phyloP scores from a whole-genome alignment of 176 grass and related monocot genomes.

The Eragrostis nindensis region DNA sequence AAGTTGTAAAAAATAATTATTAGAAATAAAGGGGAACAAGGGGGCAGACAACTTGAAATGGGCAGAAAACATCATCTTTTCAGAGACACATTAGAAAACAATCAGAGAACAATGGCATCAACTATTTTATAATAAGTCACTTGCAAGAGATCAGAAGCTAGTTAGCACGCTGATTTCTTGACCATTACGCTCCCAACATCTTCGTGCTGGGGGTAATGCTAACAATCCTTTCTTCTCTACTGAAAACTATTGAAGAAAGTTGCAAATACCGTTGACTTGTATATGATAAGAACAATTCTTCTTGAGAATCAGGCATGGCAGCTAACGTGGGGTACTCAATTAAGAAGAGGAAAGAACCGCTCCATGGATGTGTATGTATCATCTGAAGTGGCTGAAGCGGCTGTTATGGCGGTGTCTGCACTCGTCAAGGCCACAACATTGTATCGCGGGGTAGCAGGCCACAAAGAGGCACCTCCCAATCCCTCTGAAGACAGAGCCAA shows the following conservation, averaged over 20 bases:
- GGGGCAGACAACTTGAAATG: not conserved
- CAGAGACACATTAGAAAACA: not conserved
- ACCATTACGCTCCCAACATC: conserved; percentile 7
- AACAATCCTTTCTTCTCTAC: not conserved
- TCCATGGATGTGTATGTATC: conserved; percentile 19
- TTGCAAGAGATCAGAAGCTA: not conserved
- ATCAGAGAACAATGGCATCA: conserved; percentile 7
- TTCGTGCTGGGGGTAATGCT: not conserved
- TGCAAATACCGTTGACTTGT: not conserved
- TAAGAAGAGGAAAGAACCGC: not conserved
- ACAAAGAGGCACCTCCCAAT: conserved; percentile 69
- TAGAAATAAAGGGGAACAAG: not conserved
- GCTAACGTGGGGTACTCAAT: too few relatives aligned
- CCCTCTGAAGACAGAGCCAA: conserved; percentile 54
- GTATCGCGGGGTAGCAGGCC: conserved; percentile 65
- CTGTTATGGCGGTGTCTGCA: conserved; percentile 51
- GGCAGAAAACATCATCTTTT: not conserved
- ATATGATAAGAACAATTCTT: not conserved
- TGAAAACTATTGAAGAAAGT: not conserved
- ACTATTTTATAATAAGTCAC: conserved; percentile 9
- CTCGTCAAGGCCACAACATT: conserved; percentile 68
- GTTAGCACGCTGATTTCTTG: conserved; percentile 14
- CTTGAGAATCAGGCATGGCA: not conserved
- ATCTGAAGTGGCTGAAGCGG: conserved; percentile 55
- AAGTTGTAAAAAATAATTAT: not conserved